Evolutionary conservation across 306 rosid species (phyloP), one percentile per base, ranked within the genome.

Genomic region (Coriaria nepalensis): DNA sequence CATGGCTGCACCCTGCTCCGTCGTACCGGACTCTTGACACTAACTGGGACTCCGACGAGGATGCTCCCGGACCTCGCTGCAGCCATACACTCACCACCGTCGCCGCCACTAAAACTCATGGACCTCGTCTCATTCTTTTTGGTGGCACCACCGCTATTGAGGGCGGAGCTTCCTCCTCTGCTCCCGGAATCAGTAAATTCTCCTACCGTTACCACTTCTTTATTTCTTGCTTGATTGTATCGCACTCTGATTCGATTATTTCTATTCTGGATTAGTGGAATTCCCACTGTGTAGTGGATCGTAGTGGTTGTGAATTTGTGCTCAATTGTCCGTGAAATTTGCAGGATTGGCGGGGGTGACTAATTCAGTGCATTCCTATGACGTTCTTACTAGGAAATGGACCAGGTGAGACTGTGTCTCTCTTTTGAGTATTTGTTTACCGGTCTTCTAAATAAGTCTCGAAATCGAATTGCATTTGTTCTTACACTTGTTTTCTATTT

Each of bases 101-200:
- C 8, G 96, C 94, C 10, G 72, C 99, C 66, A 78, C 93, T 39
- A 86, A 86, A 69, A 56, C 94, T 0, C 78, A 60, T 2, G 99
- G 99, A 9, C 83, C 96, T 0, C 85, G 94, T 5, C 76, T 92
- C 46, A 92, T 92, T 66, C 81, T 92, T 11, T 92, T 92, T 10
- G 96, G 99, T 7, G 99, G 96, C 10, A 82, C 96, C 63, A 92
- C 99, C 14, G 99, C 99, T 66, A 82, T 92, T 54, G 99, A 92
- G 68, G 96, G 96, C 69, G 94, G 94, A 46, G 77, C 76, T 0
- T 53, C 75, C 50, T 68, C 95, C 36, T 82, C 92, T 6, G 69
- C 98, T 49, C 93, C 96, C 2, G 99, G 99, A 73, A 92, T 92
- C 68, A 69, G 99, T 92, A 65, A 2, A 8, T 33, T 52, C 29